Conservation (phyloP, 371 early-diverging fungal genomes). For the Funneliformis caledonium region DNA sequence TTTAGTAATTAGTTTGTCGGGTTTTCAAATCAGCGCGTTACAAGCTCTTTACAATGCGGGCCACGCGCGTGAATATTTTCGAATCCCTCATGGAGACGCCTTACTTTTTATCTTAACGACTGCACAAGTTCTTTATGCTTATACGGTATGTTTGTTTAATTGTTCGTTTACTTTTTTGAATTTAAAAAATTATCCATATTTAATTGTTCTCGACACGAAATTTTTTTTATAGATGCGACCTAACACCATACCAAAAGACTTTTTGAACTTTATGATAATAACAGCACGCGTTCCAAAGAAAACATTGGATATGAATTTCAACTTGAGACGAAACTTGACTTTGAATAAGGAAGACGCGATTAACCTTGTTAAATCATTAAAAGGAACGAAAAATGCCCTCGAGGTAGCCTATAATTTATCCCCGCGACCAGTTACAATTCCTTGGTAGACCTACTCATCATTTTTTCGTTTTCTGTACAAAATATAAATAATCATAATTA, state of each 20-base stretch:
- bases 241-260: slow-evolving; percentile 67
- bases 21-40: slow-evolving; percentile 50
- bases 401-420: slow-evolving; percentile 46
- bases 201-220: background rate
- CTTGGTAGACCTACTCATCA: slow-evolving; percentile 45
- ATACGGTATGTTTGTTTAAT: slow-evolving; percentile 53
- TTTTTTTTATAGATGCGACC: slow-evolving; percentile 57
- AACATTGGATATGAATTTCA: slow-evolving; percentile 56
- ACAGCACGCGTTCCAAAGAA: slow-evolving; percentile 67
- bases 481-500: background rate
- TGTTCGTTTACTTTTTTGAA: background rate
- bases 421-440: slow-evolving; percentile 45
- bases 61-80: slow-evolving; percentile 63
- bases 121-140: slow-evolving; percentile 68
- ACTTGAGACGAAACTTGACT: slow-evolving; percentile 56
- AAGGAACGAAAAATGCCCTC: slow-evolving; percentile 55
- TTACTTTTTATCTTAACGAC: slow-evolving; percentile 63
- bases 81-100: slow-evolving; percentile 68
- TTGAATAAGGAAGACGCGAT: slow-evolving; percentile 53
- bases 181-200: background rate
- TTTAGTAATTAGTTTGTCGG: background rate
- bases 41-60: slow-evolving; percentile 67
- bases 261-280: slow-evolving; percentile 67
- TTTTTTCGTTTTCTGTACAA: background rate
- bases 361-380: slow-evolving; percentile 49